These are phyloP conservation scores for Scytalidium sp. DNA, from an alignment of 2,329 filamentous ascomycete genomes.

Conservation along the genomic window DNA sequence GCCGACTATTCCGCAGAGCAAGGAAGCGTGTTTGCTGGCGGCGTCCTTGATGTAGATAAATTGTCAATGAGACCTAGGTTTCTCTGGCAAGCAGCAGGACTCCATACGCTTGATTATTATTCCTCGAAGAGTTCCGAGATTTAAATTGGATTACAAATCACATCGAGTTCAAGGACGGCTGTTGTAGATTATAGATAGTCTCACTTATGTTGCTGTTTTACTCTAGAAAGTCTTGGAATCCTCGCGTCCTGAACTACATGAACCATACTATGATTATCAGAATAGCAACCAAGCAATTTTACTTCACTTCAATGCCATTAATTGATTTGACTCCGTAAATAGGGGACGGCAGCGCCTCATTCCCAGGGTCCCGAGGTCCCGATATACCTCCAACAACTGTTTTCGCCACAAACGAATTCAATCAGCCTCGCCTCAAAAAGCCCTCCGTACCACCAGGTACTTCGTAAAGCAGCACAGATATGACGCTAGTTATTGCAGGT, in stretches of 20 bases:
- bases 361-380: background rate
- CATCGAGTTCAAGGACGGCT: background rate
- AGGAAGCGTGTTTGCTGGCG: conserved; percentile 7
- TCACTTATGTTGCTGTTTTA: background rate
- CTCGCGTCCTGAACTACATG: background rate
- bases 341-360: background rate
- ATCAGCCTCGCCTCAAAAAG: background rate
- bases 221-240: background rate
- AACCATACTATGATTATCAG: background rate
- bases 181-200: background rate
- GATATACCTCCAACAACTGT: background rate
- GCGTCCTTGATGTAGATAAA: conserved; percentile 6
- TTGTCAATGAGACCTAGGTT: conserved; percentile 8
- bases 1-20: conserved; percentile 11
- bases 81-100: conserved; percentile 8
- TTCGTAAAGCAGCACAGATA: background rate
- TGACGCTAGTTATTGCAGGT: background rate
- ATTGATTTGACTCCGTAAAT: background rate
- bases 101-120: background rate
- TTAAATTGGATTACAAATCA: background rate
- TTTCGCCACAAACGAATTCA: background rate
- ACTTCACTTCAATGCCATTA: background rate
- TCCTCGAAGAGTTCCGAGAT: background rate
- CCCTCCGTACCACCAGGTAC: background rate
- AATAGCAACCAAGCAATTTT: background rate